Evolutionary conservation across 345 rosid genomes (phyloP).

Genomic region (Eucalyptus polyanthemos): DNA sequence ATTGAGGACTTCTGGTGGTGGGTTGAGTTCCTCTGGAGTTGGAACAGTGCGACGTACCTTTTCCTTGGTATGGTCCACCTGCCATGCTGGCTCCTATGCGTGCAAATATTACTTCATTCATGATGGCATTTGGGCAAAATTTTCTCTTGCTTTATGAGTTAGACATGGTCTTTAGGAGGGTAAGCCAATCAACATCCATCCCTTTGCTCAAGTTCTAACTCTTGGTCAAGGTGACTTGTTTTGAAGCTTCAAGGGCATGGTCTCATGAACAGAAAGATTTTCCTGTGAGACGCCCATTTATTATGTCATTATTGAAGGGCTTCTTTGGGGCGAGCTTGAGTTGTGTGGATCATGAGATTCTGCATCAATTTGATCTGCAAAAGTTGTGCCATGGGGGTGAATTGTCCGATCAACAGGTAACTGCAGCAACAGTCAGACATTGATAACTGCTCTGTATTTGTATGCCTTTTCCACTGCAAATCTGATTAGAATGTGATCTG

Average conservation of each 20-base stretch:
- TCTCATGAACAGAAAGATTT: background rate
- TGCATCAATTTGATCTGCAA: background rate
- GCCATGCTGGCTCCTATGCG: constrained; percentile 42
- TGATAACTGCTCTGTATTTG: background rate
- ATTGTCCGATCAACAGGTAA: background rate
- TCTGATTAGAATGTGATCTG: background rate
- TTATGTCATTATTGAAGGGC: background rate
- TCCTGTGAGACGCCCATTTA: background rate
- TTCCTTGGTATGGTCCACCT: constrained; percentile 77
- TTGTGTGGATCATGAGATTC: background rate
- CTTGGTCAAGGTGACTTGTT: background rate
- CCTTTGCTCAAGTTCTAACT: background rate
- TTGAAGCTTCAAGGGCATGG: background rate
- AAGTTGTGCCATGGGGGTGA: background rate
- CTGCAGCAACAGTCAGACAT: background rate
- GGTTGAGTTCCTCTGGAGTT: constrained; percentile 79
- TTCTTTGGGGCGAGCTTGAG: background rate
- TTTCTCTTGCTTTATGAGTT: background rate
- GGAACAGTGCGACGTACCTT: constrained; percentile 95
- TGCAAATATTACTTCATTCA: constrained; percentile 50
- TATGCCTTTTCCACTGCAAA: background rate
- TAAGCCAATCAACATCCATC: too few relatives aligned
- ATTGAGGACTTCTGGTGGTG: constrained; percentile 77
- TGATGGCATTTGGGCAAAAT: background rate
- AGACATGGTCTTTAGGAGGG: too few relatives aligned